These are phyloP conservation scores for Fusarium proliferatum DNA, from an alignment of 2,329 filamentous ascomycete genomes.

Conservation along the genomic window DNA sequence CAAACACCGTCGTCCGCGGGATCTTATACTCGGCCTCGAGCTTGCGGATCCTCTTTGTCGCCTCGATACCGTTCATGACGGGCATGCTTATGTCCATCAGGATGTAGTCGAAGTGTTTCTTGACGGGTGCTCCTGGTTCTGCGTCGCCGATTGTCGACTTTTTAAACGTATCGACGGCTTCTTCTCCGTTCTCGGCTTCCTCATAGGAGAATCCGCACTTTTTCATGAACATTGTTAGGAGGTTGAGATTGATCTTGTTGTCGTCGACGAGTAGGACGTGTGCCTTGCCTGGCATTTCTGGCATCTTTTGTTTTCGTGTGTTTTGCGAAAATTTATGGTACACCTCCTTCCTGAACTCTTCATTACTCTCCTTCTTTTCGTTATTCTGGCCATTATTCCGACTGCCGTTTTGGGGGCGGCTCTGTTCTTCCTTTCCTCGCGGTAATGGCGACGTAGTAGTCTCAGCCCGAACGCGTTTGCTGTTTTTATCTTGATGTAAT, in stretches of 20 bases:
- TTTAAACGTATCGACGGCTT: constrained; percentile 59
- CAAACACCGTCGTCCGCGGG: constrained; percentile 59
- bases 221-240: constrained; percentile 56
- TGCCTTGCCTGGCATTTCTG: not conserved
- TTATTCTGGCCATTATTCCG: too few relatives aligned
- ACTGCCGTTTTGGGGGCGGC: not conserved
- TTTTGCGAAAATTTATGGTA: not conserved
- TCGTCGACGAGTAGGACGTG: constrained; percentile 56
- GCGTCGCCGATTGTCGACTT: constrained; percentile 32
- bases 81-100: constrained; percentile 67
- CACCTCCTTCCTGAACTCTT: not conserved
- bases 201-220: constrained; percentile 55
- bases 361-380: not conserved
- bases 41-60: constrained; percentile 60
- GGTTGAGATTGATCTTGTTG: constrained; percentile 56
- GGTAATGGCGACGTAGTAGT: not conserved
- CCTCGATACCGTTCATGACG: constrained; percentile 62
- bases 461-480: not conserved
- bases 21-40: constrained; percentile 57
- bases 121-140: not conserved
- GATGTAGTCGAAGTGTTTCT: constrained; percentile 48
- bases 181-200: constrained; percentile 59
- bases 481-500: not conserved
- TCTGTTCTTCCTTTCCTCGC: not conserved
- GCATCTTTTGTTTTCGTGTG: not conserved